Conservation (phyloP, 495 filamentous ascomycete genomes). For the Darksidea phi region DNA sequence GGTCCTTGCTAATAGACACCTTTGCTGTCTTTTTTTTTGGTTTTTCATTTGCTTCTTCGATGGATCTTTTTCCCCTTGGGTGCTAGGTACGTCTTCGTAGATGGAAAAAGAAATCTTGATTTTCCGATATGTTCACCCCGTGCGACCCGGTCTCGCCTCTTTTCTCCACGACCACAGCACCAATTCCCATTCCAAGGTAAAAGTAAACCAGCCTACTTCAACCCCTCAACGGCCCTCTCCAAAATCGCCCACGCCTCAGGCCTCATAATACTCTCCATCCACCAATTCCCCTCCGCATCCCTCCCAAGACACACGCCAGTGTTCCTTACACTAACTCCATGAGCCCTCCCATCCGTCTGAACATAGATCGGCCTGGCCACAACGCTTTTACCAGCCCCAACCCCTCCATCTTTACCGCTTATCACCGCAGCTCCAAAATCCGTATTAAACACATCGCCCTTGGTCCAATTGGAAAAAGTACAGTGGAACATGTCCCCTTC, state of each 20-base stretch:
- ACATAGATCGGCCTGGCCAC: conserved; percentile 4
- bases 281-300: conserved; percentile 28
- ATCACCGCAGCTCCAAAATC: conserved; percentile 18
- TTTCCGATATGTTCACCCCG: too few species aligned
- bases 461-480: conserved; percentile 17
- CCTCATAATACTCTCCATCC: conserved; percentile 5
- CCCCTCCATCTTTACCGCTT: neutral
- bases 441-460: conserved; percentile 13
- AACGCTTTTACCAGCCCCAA: neutral
- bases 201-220: conserved; percentile 1
- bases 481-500: neutral
- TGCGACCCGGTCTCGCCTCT: too few species aligned
- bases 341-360: neutral
- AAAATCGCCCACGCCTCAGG: conserved; percentile 6
- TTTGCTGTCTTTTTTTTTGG: too few species aligned
- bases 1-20: too few species aligned
- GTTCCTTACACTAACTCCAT: conserved; percentile 12
- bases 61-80: too few species aligned
- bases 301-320: neutral
- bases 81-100: too few species aligned
- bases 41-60: too few species aligned
- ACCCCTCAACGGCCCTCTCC: conserved; percentile 10
- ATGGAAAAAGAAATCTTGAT: too few species aligned
- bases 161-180: too few species aligned
- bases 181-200: too few species aligned